Percentiles rank a stretch among this genome's conserved stretches.
Conservation (phyloP, 768 basidiomycete genomes). For the Lactarius vividus region DNA sequence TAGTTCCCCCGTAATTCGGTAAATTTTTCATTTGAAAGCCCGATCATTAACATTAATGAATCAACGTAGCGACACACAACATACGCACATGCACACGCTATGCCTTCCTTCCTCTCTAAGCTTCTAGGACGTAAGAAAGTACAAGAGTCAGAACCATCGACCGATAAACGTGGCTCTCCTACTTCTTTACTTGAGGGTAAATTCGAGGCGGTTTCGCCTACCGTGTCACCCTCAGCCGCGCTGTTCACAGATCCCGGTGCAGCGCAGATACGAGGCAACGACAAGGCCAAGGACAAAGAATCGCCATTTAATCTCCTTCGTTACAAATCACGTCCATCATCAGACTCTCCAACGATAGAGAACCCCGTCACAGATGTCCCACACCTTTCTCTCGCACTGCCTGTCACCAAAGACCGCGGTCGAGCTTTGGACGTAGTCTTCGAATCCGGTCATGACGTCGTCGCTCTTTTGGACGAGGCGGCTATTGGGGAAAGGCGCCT, state of each 20-base stretch:
- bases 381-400: constrained; percentile 61
- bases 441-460: constrained; percentile 54
- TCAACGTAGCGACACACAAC: constrained; percentile 11
- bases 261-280: constrained; percentile 37
- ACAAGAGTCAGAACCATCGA: constrained; percentile 46
- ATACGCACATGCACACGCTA: constrained; percentile 28
- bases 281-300: constrained; percentile 40
- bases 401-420: constrained; percentile 48
- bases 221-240: constrained; percentile 37
- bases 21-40: background rate
- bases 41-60: constrained; percentile 18
- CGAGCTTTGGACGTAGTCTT: constrained; percentile 56
- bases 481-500: constrained; percentile 57
- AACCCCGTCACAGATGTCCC: constrained; percentile 42
- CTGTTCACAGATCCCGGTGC: constrained; percentile 33
- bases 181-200: constrained; percentile 64
- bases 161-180: constrained; percentile 40
- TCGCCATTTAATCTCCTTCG: constrained; percentile 49
- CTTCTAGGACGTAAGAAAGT: constrained; percentile 73
- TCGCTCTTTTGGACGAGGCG: constrained; percentile 47
- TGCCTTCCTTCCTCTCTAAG: constrained; percentile 73
- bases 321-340: constrained; percentile 42
- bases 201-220: constrained; percentile 65
- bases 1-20: background rate
- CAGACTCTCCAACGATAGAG: constrained; percentile 36